Base-by-base conservation (phyloP, 305 asterid species). In the Fraxinus paxiana region DNA sequence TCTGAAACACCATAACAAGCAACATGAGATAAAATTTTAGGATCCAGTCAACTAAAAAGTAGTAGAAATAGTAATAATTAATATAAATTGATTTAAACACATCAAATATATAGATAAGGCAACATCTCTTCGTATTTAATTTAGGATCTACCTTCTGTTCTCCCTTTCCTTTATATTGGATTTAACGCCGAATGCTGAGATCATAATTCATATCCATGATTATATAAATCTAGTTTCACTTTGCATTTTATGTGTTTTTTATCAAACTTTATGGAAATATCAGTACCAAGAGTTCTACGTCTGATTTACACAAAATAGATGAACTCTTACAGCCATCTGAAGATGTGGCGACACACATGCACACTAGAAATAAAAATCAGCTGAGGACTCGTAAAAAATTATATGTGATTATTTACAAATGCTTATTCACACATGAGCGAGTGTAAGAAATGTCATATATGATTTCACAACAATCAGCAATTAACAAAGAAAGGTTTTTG, bases 1-100 rank as follows among this genome's bases (percentile, higher is more conserved):
- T 83, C 97, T 94, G 90, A 79, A 81, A 26, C 70, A 76, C 22
- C 80, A 81, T 30, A 79, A 75, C 24, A 54, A 12, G 41, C 24
- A 75, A 80, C 35, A 76, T 15, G 75, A 84, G 75, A 56, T 78
- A 70, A 6, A 37, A 51, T 71, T 15, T 75, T 76, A 75, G 24
- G 79, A 78, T 30, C 76, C 77, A 6, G 41, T n/a, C 70, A 48
- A 35, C 51, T 63, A 48, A 38, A 33, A 81, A 46, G 74, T 70
- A n/a, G 63, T 6, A 34, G 75, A 63, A 63, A 35, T 80, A 3
- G 54, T 43, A 31, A n/a, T 17, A 38, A 74, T 15, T 51, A 67
- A 28, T 15, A 63, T 5, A 67, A 13, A 67, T 67, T 30, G 22
- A 67, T 26, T 65, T 18, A 28, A 67, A 26, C 38, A 13, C 9